Percentiles rank a stretch among this genome's conserved stretches.
Evolutionary conservation across 176 grass and related monocot genomes (phyloP).

Genomic region (Zea luxurians): DNA sequence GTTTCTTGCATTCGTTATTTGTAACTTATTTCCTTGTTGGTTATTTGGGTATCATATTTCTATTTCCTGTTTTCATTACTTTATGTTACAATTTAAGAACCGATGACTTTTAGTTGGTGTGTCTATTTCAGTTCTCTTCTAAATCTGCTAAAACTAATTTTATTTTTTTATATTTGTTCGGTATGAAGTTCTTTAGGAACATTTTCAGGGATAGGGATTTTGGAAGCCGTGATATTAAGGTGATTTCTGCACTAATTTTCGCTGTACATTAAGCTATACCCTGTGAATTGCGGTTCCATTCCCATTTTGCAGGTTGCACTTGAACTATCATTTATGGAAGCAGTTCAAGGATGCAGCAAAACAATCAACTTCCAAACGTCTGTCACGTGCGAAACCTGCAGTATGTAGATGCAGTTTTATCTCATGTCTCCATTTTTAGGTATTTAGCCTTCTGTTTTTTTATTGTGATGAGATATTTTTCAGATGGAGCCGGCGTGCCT

Average conservation of each 20-base stretch:
- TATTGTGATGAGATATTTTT: conserved; percentile 14
- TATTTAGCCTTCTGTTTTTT: conserved; percentile 23
- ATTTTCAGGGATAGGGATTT: conserved; percentile 80
- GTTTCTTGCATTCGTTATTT: conserved; percentile 18
- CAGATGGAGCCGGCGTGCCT: conserved; percentile 88
- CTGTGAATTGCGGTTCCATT: conserved; percentile 27
- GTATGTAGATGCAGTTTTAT: conserved; percentile 53
- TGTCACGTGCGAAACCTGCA: conserved; percentile 68
- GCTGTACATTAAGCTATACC: conserved; percentile 5
- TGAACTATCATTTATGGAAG: conserved; percentile 98
- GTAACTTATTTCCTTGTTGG: background rate
- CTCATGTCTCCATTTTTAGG: background rate
- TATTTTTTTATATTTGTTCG: conserved; percentile 7
- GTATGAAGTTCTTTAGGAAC: conserved; percentile 85
- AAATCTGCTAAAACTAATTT: conserved; percentile 24
- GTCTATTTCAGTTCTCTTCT: conserved; percentile 16
- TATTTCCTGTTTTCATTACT: background rate
- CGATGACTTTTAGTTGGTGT: background rate
- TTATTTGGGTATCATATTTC: background rate
- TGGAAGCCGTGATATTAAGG: conserved; percentile 81
- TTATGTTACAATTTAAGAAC: conserved; percentile 1
- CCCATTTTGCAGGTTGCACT: conserved; percentile 55
- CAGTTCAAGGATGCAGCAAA: conserved; percentile 90
- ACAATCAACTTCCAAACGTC: conserved; percentile 70
- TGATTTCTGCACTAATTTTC: conserved; percentile 41